These are phyloP conservation scores for Lactarius vividus DNA, from an alignment of 768 basidiomycete genomes.

Conservation along the genomic window DNA sequence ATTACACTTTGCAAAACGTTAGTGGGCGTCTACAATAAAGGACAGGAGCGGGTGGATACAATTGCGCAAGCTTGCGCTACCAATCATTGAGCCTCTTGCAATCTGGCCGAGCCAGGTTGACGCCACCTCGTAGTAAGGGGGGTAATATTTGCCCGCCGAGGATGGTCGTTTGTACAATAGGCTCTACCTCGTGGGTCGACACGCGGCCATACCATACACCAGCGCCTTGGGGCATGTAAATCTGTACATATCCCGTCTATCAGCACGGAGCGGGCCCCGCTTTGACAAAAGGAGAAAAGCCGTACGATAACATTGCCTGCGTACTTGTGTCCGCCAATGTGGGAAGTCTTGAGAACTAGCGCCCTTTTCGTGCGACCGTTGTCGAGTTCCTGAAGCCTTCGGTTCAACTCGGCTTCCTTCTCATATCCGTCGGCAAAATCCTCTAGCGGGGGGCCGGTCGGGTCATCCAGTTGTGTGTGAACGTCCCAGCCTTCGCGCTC, in stretches of 20 bases:
- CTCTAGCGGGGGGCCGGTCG: constrained; percentile 56
- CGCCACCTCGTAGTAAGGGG: constrained; percentile 79
- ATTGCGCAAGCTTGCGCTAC: constrained; percentile 38
- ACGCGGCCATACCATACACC: constrained; percentile 95
- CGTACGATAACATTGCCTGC: constrained; percentile 88
- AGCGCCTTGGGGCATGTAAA: constrained; percentile 82
- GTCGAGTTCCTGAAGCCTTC: constrained; percentile 47
- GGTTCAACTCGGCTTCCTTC: constrained; percentile 51
- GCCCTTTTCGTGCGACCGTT: constrained; percentile 61
- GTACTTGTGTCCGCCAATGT: constrained; percentile 92
- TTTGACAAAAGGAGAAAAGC: constrained; percentile 25
- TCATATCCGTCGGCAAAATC: constrained; percentile 53
- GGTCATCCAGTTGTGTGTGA: constrained; percentile 69
- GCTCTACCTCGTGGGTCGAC: constrained; percentile 82
- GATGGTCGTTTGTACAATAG: constrained; percentile 85
- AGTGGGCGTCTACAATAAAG: not conserved
- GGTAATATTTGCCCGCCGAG: constrained; percentile 81
- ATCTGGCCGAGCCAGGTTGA: constrained; percentile 73
- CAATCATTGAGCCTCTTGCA: constrained; percentile 69
- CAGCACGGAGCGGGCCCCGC: not conserved
- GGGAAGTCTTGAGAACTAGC: constrained; percentile 83
- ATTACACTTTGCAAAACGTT: not conserved
- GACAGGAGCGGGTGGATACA: not conserved
- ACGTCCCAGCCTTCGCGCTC: constrained; percentile 71
- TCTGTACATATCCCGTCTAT: constrained; percentile 42